Percentiles rank a stretch among this genome's conserved stretches.
Evolutionary conservation across 306 rosid genomes (phyloP).

Genomic region (Vigna reflexopilosa): DNA sequence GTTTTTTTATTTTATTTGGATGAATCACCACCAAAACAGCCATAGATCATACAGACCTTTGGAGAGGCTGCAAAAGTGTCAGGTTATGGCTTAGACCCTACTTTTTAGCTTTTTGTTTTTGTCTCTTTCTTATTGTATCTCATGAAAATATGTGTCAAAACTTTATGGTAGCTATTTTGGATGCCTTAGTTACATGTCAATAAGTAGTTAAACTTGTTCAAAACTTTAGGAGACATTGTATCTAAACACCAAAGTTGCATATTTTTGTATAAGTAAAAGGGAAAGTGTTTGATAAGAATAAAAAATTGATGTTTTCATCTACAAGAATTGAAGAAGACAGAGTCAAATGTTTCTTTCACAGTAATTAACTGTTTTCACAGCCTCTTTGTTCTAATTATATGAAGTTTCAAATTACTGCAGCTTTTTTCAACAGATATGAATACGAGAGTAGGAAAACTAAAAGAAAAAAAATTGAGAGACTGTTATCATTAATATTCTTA

Average conservation of each 20-base stretch:
- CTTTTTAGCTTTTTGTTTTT: background rate
- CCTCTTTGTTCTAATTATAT: background rate
- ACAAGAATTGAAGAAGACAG: background rate
- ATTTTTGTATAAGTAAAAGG: background rate
- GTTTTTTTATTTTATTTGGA: background rate
- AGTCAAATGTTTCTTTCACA: too few species aligned
- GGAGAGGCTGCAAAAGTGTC: background rate
- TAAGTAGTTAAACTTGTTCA: background rate
- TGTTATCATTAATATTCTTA: background rate
- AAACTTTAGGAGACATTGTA: background rate
- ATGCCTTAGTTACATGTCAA: background rate
- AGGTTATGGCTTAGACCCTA: background rate
- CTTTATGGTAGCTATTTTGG: background rate
- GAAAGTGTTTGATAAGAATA: background rate
- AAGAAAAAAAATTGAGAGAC: background rate
- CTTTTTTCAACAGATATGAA: background rate
- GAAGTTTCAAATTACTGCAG: background rate
- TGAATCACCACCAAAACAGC: background rate
- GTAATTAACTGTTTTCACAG: background rate
- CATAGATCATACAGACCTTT: background rate
- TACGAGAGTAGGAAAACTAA: background rate
- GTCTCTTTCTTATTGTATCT: background rate
- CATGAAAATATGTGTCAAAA: background rate
- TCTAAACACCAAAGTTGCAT: background rate
- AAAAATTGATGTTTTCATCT: background rate